Base-by-base conservation (phyloP, 192 early-diverging fungal genomes). In the Coemansia sp. region DNA sequence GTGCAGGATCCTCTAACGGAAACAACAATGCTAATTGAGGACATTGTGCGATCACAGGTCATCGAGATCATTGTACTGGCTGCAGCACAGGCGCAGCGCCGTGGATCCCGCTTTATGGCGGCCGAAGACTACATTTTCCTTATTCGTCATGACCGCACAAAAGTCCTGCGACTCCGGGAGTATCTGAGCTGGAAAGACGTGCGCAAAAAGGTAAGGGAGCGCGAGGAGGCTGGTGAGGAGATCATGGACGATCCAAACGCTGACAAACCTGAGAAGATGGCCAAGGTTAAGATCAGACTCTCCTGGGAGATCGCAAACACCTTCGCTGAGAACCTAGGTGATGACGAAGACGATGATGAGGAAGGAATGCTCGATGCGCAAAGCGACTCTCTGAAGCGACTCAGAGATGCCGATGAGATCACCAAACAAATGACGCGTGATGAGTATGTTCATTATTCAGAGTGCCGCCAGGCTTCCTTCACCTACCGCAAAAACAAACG, bases 401-500 rank as follows among this genome's bases (percentile, higher is more conserved):
- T 98, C 22, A 81, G 87, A 86, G 88, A 90, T 38, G 98, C 98
- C 5, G 98, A 99, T 70, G 91, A 95, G 51, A 84, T 96, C 4
- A 99, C 98, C 5, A 76, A 86, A 16, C 91, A 87, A 14, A 99
- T 99, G 98, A 93, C 95, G 20, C 90, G 96, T 67, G 95, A 97
- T n/a, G 94, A 99, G 81, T 99, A 99, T 75, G 94, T 98, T 22
- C 94, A 97, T 83, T 99, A 96, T 69, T 95, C 96, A 7, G 95
- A 98, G 76, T 97, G 95, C 76, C 87, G 96, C n/a, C 95, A 97
- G 79, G 96, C 98, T 8, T 94, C 92, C 9, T 99, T 99, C 61
- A 96, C 94, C 5, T 98, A 92, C 81, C 93, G 96, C 58, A 97
- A 97, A 72, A 84, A 84, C 46, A 96, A 96, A 74, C 83, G 92